Conservation (phyloP, 2,329 filamentous ascomycete species). For the Rhynchosporium secalis region DNA sequence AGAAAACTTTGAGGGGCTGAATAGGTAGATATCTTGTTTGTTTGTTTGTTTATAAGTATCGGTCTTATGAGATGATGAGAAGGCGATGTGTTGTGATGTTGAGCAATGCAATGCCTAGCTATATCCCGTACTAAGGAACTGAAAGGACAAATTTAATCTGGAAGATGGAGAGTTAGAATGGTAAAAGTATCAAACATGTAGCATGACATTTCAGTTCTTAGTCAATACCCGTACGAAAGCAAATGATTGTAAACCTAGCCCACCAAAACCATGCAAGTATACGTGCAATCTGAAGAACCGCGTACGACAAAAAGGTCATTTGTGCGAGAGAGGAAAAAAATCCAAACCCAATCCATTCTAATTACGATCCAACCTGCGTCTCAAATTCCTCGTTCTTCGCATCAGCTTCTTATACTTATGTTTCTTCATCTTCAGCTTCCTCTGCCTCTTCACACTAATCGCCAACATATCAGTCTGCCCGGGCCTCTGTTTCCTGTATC, state of each 20-base stretch:
- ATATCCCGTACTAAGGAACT: neutral
- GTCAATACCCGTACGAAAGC: neutral
- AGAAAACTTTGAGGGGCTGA: too few relatives aligned
- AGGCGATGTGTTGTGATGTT: conserved; percentile 10
- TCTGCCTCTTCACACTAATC: conserved; percentile 88
- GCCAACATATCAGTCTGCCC: conserved; percentile 67
- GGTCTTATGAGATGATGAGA: too few relatives aligned
- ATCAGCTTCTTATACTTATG: conserved; percentile 99
- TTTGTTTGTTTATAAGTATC: too few relatives aligned
- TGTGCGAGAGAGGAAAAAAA: neutral
- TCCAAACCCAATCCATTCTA: conserved; percentile 24
- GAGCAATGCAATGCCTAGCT: conserved; percentile 1
- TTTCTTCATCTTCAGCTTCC: conserved; percentile 99
- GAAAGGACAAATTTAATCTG: too few relatives aligned
- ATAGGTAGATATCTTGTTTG: too few relatives aligned
- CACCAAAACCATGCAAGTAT: conserved; percentile 15
- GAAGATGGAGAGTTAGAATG: too few relatives aligned
- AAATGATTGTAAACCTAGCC: conserved; percentile 10
- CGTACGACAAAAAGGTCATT: neutral
- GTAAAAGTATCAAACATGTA: neutral
- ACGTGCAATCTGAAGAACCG: neutral
- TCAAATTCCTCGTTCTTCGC: conserved; percentile 84
- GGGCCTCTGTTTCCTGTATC: conserved; percentile 49
- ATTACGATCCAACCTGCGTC: conserved; percentile 61
- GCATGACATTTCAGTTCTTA: neutral